Evolutionary conservation across 345 rosid genomes (phyloP).

Genomic region (Jatropha curcas): DNA sequence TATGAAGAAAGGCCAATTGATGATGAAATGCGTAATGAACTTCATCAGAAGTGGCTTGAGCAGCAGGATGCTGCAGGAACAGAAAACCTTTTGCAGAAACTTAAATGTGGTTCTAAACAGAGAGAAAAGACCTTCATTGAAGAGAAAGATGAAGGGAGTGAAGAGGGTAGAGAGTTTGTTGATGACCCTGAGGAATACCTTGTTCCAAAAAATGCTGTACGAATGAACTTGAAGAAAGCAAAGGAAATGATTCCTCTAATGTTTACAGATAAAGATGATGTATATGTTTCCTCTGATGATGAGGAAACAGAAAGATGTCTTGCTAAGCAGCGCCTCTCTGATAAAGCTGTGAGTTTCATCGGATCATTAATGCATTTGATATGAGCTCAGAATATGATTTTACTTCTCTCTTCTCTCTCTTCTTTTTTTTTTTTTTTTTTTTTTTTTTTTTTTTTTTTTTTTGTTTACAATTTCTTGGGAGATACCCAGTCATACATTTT

Average conservation of each 20-base stretch:
- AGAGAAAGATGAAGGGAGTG: constrained; percentile 45
- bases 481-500: too few relatives aligned
- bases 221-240: constrained; percentile 62
- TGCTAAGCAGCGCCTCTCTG: constrained; percentile 43
- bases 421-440: too few relatives aligned
- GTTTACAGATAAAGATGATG: constrained; percentile 85
- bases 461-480: too few relatives aligned
- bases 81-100: constrained; percentile 69
- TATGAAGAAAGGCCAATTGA: constrained; percentile 70
- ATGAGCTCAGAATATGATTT: not conserved
- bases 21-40: constrained; percentile 71
- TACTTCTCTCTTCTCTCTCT: not conserved
- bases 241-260: constrained; percentile 85
- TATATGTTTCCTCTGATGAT: constrained; percentile 80
- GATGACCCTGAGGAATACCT: constrained; percentile 48
- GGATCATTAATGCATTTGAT: constrained; percentile 1
- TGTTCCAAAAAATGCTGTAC: constrained; percentile 43
- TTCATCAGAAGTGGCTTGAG: constrained; percentile 94
- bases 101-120: constrained; percentile 57
- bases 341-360: constrained; percentile 64
- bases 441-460: too few relatives aligned
- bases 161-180: constrained; percentile 26
- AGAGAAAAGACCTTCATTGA: constrained; percentile 41
- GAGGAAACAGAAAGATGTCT: constrained; percentile 68
- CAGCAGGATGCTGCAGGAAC: constrained; percentile 87